A percentile compares a stretch with the other conserved stretches of the same genome.
Conservation (phyloP, 2,329 filamentous ascomycete species). For the Aspergillus melleus region DNA sequence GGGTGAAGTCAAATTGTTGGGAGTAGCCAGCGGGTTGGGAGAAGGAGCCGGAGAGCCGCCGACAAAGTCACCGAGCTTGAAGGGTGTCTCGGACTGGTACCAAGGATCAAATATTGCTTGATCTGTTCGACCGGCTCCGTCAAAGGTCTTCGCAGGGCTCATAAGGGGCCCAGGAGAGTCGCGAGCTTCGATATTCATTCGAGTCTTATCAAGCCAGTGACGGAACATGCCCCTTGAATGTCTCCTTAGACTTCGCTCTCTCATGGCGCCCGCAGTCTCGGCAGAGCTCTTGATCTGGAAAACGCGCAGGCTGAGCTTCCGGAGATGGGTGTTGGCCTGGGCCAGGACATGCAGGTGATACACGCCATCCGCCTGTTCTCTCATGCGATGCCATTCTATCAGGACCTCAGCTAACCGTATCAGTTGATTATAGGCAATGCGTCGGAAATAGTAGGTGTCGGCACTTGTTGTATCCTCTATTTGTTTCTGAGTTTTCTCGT, state of each 20-base stretch:
- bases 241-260: slow-evolving; percentile 54
- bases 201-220: slow-evolving; percentile 54
- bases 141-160: slow-evolving; percentile 26
- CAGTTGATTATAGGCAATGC: slow-evolving; percentile 40
- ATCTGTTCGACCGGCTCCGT: slow-evolving; percentile 21
- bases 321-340: slow-evolving; percentile 50
- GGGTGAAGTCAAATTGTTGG: slow-evolving; percentile 46
- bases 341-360: slow-evolving; percentile 49
- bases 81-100: slow-evolving; percentile 37
- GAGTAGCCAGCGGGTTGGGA: slow-evolving; percentile 41
- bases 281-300: slow-evolving; percentile 55
- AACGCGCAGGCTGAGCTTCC: slow-evolving; percentile 58
- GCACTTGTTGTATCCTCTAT: slow-evolving; percentile 38
- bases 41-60: slow-evolving; percentile 32
- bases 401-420: slow-evolving; percentile 38
- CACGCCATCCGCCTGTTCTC: slow-evolving; percentile 48
- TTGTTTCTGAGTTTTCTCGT: slow-evolving; percentile 37
- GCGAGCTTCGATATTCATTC: slow-evolving; percentile 28
- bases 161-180: slow-evolving; percentile 31
- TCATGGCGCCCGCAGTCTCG: slow-evolving; percentile 55
- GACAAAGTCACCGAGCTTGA: slow-evolving; percentile 39
- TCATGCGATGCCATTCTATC: slow-evolving; percentile 34
- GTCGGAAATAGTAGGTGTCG: slow-evolving; percentile 39
- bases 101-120: slow-evolving; percentile 36
- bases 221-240: slow-evolving; percentile 57